Base-by-base conservation (phyloP, 2,329 filamentous ascomycete genomes). In the Aspergillus neotritici region DNA sequence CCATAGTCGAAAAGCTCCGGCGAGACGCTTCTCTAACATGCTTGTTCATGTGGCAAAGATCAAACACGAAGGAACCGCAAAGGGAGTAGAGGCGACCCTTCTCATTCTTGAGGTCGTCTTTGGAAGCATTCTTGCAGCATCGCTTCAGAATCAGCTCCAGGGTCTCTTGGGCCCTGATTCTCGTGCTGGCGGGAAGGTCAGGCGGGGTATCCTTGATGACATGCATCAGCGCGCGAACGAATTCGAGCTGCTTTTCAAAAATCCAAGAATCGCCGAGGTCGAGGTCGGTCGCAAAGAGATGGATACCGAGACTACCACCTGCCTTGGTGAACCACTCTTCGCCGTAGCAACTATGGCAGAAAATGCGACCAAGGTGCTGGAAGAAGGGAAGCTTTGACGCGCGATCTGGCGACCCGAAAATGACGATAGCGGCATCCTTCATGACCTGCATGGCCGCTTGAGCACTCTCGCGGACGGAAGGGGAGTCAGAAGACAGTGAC, bases 261-360 rank as follows among this genome's bases (percentile, higher is more conserved):
- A 98, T 75, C 88, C 93, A 99, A 1, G 73, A 64, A 57, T 94
- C 86, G 33, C 88, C 88, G 36, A 98, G 76, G 41, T 91, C 83
- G 43, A 97, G 73, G 54, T 91, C 84, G 2, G 87, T 91, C 28
- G 91, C 83, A 45, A 98, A 72, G 44, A 94, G 83, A 58, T 87
- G 84, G 57, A 99, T 96, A 43, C 94, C 94, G 14, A 91, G 71
- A 41, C 86, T 90, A 31, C 93, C 93, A 37, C 91, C 93, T 31
- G 89, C 86, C 68, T 99, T 98, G 40, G 90, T 90, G 61, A 95
- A 98, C 93, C 94, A 99, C 58, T 98, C 93, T 63, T 98, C 91
- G 57, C 93, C 89, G 57, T 96, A 90, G 64, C 93, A 98, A 52
- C 87, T 89, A 63, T 98, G 93, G 55, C 87, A 93, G 63, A 97